Base-by-base conservation (phyloP, 2,329 filamentous ascomycete genomes). In the Orbilia blumenaviensis region DNA sequence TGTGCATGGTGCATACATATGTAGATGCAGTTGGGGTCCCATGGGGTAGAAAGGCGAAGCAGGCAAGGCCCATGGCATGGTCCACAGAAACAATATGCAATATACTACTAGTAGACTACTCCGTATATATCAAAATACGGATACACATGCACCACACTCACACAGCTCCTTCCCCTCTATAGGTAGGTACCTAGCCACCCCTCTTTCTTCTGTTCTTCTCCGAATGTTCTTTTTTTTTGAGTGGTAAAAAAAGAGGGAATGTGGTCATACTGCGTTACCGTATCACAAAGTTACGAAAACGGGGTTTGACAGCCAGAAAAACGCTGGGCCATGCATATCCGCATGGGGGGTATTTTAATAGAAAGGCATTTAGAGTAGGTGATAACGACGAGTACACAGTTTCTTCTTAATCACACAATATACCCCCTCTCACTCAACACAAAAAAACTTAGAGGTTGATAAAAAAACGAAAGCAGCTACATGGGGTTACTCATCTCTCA, bases 281-380 rank as follows among this genome's bases (percentile, higher is more conserved):
- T 69, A 42, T 27, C 60, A 76, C 72, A 69, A 25, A 66, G 27
- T 29, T 60, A 76, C 72, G 72, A 69, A 76, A 76, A 69, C 58
- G 56, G 71, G 52, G 52, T 63, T 66, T 62, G 46, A 67, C 46
- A 16, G 14, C n/a, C 38, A 34, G 25, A 63, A 58, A 61, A 69
- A 18, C 29, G 56, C 63, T 71, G 66, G 58, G 52, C 32, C 52
- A 54, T 54, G 25, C 50, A 56, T 56, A n/a, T n/a, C n/a, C n/a
- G n/a, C n/a, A n/a, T n/a, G n/a, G 29, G 29, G 48, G 66, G 54
- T 41, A 12, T 36, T 3, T 2, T 14, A 12, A 2, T 36, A 14
- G 14, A 5, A 36, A 36, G 4, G 10, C 10, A 38, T 10, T 38
- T n/a, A n/a, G 36, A n/a, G 10, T n/a, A 12, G 18, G 5, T 9